These are phyloP conservation scores for Byssochlamys sp. DNA, from an alignment of 2,329 filamentous ascomycete species.

Conservation along the genomic window DNA sequence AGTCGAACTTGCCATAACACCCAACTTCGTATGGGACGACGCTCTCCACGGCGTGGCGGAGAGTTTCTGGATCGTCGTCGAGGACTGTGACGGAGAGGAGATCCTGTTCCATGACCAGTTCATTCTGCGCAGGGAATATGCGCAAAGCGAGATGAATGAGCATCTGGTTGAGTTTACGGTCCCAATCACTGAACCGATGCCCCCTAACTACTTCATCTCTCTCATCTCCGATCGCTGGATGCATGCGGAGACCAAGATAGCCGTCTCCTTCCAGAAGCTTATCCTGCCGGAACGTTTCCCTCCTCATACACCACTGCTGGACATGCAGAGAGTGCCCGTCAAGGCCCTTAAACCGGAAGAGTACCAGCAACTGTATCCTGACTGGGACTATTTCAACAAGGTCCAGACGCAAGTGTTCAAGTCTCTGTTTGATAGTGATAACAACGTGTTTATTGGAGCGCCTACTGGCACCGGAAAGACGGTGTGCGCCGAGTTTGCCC, in stretches of 20 bases:
- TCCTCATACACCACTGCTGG: constrained; percentile 80
- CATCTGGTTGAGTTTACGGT: constrained; percentile 94
- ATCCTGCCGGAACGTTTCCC: constrained; percentile 92
- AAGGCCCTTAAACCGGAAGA: constrained; percentile 79
- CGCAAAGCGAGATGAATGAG: constrained; percentile 74
- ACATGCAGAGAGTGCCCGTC: constrained; percentile 82
- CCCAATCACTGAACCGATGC: constrained; percentile 93
- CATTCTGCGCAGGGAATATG: constrained; percentile 80
- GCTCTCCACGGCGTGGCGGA: constrained; percentile 77
- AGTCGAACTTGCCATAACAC: constrained; percentile 80
- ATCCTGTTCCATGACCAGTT: constrained; percentile 93
- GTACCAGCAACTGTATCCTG: constrained; percentile 69
- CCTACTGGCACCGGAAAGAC: constrained; percentile 94
- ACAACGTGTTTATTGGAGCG: constrained; percentile 89
- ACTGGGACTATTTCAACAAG: constrained; percentile 87
- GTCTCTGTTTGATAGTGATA: constrained; percentile 77
- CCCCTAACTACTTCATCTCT: constrained; percentile 95
- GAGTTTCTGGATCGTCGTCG: constrained; percentile 92
- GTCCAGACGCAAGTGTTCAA: constrained; percentile 97
- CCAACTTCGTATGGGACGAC: constrained; percentile 94
- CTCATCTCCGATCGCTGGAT: constrained; percentile 95
- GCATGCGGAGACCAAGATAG: constrained; percentile 87
- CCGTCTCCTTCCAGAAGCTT: constrained; percentile 89
- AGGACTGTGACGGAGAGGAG: constrained; percentile 94
- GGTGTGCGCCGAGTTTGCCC: constrained; percentile 85